phyloP scores from a whole-genome alignment of 495 filamentous ascomycete genomes.

The Mytilinidion resinicola region DNA sequence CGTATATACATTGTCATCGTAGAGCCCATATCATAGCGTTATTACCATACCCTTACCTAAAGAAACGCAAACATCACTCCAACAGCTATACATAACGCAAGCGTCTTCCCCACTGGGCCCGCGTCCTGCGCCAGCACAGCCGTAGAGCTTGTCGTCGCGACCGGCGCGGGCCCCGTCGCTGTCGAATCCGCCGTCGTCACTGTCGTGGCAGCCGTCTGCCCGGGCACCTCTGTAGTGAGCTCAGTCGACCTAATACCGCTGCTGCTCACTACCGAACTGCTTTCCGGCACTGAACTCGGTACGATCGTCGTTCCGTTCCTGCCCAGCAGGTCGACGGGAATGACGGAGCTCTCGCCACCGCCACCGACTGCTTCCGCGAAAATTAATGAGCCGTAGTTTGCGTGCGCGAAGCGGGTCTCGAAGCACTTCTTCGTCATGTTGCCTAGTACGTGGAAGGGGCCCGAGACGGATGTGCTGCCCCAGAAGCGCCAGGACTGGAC shows the following conservation, averaged over 20 bases:
- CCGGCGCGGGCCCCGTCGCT: background rate
- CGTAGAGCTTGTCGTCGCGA: background rate
- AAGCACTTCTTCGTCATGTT: constrained; percentile 23
- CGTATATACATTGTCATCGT: too few relatives aligned
- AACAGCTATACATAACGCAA: background rate
- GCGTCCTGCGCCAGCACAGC: background rate
- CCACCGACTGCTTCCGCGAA: constrained; percentile 29
- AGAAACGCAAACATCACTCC: background rate
- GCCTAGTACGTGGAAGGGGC: constrained; percentile 9
- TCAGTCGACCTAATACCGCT: background rate
- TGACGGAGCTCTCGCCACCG: constrained; percentile 6
- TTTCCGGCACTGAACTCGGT: background rate
- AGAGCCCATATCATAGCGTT: too few relatives aligned
- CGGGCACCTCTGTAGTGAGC: background rate
- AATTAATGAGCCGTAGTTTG: constrained; percentile 3
- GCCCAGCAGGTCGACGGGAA: background rate
- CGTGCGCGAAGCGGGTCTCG: constrained; percentile 20
- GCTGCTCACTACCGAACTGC: background rate
- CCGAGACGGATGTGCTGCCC: constrained; percentile 5
- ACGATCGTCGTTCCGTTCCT: background rate
- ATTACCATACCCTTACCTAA: too few relatives aligned
- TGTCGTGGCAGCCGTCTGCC: background rate
- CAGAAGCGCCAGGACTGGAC: constrained; percentile 3
- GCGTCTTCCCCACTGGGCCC: background rate
- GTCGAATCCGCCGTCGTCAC: background rate